Base-by-base conservation (phyloP, 331 rosid species). In the Acacia concinna region DNA sequence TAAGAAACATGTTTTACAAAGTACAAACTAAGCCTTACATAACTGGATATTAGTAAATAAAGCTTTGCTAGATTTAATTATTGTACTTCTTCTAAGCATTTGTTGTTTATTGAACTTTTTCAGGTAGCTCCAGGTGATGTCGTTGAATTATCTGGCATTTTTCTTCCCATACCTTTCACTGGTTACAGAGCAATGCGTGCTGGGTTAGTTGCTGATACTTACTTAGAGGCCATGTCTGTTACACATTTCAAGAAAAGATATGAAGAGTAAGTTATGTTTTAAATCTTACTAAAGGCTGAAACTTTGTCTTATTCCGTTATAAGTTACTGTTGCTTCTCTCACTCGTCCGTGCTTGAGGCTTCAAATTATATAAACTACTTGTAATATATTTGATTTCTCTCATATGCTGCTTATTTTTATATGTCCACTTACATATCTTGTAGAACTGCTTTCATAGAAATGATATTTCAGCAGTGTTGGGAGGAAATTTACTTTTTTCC, bases 71-170 rank as follows among this genome's bases (percentile, higher is more conserved):
- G 81, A 68, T 81, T 71, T 10, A 72, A 63, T 6, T 60, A 25
- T 38, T 66, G 41, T 17, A 1, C 62, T 71, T 69, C 82, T 71
- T 79, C 34, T 66, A n/a, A 71, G 60, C 31, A 21, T 38, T 4
- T 41, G n/a, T 57, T 68, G 51, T 78, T 56, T 79, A 28, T 54
- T 73, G 75, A 72, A 77, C 34, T n/a, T 76, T 70, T 62, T 78
- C 89, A 96, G 98, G 99, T 93, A 38, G 91, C 93, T 84, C 99
- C 99, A 1, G 99, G 99, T 64, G 99, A 96, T 79, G 97, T 96
- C 49, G 92, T 93, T 78, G 97, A 96, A 69, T 73, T 93, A 40
- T 96, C 99, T 67, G 98, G 99, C 68, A 96, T 96, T 74, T 96
- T 93, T 88, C 99, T 96, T 80, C 99, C 99, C 79, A 96, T 93